Conservation (phyloP, 2,329 filamentous ascomycete genomes). For the Sordariomycetes sp. region DNA sequence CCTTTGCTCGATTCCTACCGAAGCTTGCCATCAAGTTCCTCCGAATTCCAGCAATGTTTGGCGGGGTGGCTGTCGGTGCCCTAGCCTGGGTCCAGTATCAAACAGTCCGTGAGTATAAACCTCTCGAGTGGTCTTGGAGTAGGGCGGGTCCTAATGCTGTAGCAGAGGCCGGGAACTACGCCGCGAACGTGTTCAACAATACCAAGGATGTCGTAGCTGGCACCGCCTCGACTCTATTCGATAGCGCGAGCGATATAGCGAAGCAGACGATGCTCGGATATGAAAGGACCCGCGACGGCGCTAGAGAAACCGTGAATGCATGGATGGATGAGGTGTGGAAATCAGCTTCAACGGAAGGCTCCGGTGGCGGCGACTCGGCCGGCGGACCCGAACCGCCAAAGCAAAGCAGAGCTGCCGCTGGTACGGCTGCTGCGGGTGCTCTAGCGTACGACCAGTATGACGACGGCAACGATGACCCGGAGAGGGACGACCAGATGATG, state of each 20-base stretch:
- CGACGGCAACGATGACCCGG: conserved; percentile 37
- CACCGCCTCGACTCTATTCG: conserved; percentile 57
- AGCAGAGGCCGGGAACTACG: conserved; percentile 34
- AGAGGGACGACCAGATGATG: conserved; percentile 97
- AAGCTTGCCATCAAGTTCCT: conserved; percentile 84
- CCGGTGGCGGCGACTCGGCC: conserved; percentile 28
- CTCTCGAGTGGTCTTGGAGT: not conserved
- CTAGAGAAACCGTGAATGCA: conserved; percentile 38
- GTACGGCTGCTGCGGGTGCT: conserved; percentile 51
- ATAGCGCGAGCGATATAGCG: conserved; percentile 59
- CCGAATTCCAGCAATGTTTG: conserved; percentile 81
- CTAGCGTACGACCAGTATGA: conserved; percentile 51
- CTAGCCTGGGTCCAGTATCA: conserved; percentile 94
- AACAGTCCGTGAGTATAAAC: conserved; percentile 56
- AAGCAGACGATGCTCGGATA: conserved; percentile 70
- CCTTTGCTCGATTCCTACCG: conserved; percentile 57
- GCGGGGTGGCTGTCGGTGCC: conserved; percentile 73
- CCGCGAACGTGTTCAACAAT: conserved; percentile 54
- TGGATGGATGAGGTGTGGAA: conserved; percentile 3
- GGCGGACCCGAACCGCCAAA: conserved; percentile 36
- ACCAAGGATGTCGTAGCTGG: conserved; percentile 59
- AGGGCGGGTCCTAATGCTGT: not conserved
- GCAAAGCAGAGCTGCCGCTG: conserved; percentile 47
- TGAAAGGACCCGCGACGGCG: conserved; percentile 45
- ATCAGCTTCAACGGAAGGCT: conserved; percentile 15